phyloP scores from a whole-genome alignment of 2,329 filamentous ascomycete species.

The Aspergillus hiratsukae region DNA sequence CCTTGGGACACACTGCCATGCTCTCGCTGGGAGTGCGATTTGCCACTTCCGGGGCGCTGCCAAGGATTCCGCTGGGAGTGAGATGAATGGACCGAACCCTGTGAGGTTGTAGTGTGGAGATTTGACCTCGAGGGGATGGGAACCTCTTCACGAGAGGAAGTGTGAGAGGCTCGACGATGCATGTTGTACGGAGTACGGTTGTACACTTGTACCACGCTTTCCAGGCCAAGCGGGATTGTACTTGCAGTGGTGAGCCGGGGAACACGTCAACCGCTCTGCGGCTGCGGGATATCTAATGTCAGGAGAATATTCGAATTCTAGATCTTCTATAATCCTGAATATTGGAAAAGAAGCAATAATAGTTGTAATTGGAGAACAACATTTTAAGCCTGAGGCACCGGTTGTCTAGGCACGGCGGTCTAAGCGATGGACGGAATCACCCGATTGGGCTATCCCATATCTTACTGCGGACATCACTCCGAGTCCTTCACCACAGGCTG shows the following conservation, averaged over 20 bases:
- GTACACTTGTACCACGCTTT: background rate
- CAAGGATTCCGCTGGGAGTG: slow-evolving; percentile 23
- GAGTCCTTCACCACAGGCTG: background rate
- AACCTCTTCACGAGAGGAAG: slow-evolving; percentile 16
- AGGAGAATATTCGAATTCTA: background rate
- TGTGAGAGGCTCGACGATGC: slow-evolving; percentile 3
- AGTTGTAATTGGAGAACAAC: background rate
- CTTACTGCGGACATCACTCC: background rate
- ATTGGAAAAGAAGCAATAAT: background rate
- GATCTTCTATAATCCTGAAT: background rate
- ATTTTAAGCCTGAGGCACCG: background rate
- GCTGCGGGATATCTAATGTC: background rate
- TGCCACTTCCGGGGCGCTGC: slow-evolving; percentile 7
- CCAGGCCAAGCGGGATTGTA: no score
- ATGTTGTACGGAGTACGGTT: background rate
- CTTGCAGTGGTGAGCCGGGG: background rate
- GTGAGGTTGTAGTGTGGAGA: slow-evolving; percentile 20
- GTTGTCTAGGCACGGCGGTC: background rate
- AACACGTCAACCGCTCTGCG: background rate
- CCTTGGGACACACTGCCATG: background rate
- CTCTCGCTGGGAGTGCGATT: background rate
- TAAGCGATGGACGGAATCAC: background rate
- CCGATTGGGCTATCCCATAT: background rate
- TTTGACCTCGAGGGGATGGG: slow-evolving; percentile 22
- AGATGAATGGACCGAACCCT: background rate